Percentiles rank a stretch among this genome's conserved stretches.
Conservation (phyloP, 768 basidiomycete genomes). For the Lanmaoa rubissima region DNA sequence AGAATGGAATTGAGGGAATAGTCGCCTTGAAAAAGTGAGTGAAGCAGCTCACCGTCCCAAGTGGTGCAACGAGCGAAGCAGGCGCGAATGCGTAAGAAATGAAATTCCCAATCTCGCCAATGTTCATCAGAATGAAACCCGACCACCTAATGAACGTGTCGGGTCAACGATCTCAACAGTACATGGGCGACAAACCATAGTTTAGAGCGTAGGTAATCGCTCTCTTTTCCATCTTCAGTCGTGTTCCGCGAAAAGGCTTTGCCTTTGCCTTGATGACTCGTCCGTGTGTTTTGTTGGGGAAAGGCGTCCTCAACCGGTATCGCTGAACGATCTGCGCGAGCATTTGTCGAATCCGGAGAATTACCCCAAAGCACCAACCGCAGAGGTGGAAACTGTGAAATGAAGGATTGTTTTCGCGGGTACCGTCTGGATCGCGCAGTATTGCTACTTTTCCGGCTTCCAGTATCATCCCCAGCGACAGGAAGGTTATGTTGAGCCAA, state of each 20-base stretch:
- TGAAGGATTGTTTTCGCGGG: slow-evolving; percentile 32
- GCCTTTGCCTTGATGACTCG: slow-evolving; percentile 3
- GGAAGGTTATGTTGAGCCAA: slow-evolving; percentile 1
- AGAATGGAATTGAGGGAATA: background rate
- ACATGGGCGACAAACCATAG: slow-evolving; percentile 56
- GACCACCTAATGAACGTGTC: slow-evolving; percentile 63
- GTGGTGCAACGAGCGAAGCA: slow-evolving; percentile 89
- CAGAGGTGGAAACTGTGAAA: slow-evolving; percentile 37
- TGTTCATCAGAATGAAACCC: slow-evolving; percentile 84
- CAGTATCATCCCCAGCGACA: slow-evolving; percentile 22
- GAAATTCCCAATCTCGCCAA: slow-evolving; percentile 91
- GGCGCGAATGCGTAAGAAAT: slow-evolving; percentile 88
- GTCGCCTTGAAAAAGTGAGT: background rate
- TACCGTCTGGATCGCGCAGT: slow-evolving; percentile 17
- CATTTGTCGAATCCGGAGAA: slow-evolving; percentile 2
- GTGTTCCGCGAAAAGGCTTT: slow-evolving; percentile 18
- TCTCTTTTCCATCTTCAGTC: slow-evolving; percentile 49
- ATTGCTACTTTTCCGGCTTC: slow-evolving; percentile 29
- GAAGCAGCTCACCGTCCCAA: slow-evolving; percentile 75
- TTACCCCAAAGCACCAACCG: slow-evolving; percentile 8
- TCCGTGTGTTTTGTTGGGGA: slow-evolving; percentile 21
- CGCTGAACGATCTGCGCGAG: background rate
- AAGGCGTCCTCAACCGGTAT: slow-evolving; percentile 42
- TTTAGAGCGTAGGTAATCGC: slow-evolving; percentile 79
- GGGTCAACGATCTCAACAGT: background rate